Evolutionary conservation across 2,329 filamentous ascomycete species (phyloP), one percentile per base, ranked within the genome.

Genomic region (Colletotrichum truncatum): DNA sequence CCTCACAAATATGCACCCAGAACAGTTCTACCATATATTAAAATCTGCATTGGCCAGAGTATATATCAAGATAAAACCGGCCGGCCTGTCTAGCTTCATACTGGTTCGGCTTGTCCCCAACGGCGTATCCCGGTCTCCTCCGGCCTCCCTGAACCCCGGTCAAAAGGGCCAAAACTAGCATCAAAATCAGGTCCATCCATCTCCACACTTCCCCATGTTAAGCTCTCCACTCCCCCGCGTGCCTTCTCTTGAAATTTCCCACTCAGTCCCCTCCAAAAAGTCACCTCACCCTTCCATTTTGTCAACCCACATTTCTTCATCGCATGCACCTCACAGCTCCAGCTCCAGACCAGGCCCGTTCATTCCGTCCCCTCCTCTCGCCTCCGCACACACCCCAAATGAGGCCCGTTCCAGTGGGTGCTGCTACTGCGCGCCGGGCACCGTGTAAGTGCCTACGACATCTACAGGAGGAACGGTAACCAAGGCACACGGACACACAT

Each of bases 311-410:
- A 46, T 61, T 61, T 55, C 30, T 21, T 26, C 21, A 28, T 54
- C 48, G n/a, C 18, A 54, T 32, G 30, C 18, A 23, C 30, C 16
- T 52, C 32, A 21, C 48, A 16, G 26, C 30, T 10, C 26, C n/a
- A 0, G 12, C 45, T 6, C 25, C 32, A 21, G 21, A 25, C 48
- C 30, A 10, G 5, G 23, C 25, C 23, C 34, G 23, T 7, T 55
- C 21, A n/a, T n/a, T n/a, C n/a, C n/a, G n/a, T 30, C 53, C 45
- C 53, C 6, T 34, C 4, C 6, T 26, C 16, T 30, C 16, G 30
- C 58, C 55, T 64, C 61, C 45, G 38, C 61, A 62, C 34, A 32
- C 60, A 49, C 28, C 51, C 51, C 56, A 53, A 49, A 62, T 65
- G 62, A 39, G 46, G 34, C 12, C 57, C 43, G 34, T 11, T 23